phyloP scores from a whole-genome alignment of 2,329 filamentous ascomycete genomes.

The Aspergillus glaucus region DNA sequence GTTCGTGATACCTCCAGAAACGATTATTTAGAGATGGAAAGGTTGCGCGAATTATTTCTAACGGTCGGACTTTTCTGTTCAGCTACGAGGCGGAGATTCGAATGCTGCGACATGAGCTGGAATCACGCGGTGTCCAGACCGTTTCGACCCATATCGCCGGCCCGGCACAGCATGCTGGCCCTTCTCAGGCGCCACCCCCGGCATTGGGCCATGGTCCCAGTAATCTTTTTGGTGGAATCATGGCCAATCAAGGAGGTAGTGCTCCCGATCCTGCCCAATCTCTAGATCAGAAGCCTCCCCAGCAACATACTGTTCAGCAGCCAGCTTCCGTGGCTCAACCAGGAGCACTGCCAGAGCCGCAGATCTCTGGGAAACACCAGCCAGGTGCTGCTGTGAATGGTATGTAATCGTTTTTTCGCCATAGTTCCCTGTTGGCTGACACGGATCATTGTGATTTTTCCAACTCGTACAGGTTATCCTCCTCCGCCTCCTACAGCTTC shows the following conservation, averaged over 20 bases:
- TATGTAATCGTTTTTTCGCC: conserved; percentile 35
- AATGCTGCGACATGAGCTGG: conserved; percentile 81
- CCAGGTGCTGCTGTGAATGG: conserved; percentile 58
- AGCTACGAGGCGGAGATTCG: conserved; percentile 93
- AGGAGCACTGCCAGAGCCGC: conserved; percentile 66
- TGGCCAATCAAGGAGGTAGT: conserved; percentile 81
- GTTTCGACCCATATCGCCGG: conserved; percentile 65
- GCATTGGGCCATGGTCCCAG: conserved; percentile 79
- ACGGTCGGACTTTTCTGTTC: conserved; percentile 8
- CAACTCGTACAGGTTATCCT: conserved; percentile 56
- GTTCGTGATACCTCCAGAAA: conserved; percentile 48
- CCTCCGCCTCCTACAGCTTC: conserved; percentile 82
- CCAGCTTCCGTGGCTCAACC: conserved; percentile 51
- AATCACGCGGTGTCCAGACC: conserved; percentile 58
- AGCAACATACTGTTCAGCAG: conserved; percentile 52
- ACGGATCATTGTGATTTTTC: conserved; percentile 26
- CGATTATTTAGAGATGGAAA: neutral
- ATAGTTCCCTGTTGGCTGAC: conserved; percentile 42
- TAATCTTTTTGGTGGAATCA: conserved; percentile 91
- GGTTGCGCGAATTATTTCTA: conserved; percentile 7
- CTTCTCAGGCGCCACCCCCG: conserved; percentile 77
- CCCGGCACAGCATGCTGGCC: conserved; percentile 68
- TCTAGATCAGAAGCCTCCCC: conserved; percentile 56
- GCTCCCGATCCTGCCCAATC: conserved; percentile 74
- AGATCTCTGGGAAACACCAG: conserved; percentile 63